A percentile compares a stretch with the other conserved stretches of the same genome.
Evolutionary conservation across 1,284 basidiomycete genomes (phyloP).

Genomic region (Crucibulum cyathiforme): DNA sequence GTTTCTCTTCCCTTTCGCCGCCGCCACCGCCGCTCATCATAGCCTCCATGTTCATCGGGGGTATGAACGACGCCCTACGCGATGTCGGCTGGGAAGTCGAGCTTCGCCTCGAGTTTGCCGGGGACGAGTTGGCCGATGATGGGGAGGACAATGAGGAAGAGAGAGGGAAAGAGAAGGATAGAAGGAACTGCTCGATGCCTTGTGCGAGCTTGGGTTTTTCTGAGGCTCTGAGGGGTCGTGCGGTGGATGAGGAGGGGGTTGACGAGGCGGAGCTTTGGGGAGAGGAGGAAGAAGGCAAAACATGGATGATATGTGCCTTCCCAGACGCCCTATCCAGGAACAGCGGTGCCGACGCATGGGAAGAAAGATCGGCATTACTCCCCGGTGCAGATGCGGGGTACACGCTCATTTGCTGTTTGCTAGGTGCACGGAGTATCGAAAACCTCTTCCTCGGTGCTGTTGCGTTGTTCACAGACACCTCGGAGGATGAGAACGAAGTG

Average conservation of each 20-base stretch:
- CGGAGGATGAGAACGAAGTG: not conserved
- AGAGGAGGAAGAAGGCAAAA: slow-evolving; percentile 20
- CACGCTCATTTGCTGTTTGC: no score
- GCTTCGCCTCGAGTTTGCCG: not conserved
- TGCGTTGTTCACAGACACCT: not conserved
- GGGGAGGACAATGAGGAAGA: slow-evolving; percentile 1
- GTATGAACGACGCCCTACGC: no score
- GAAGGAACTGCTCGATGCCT: slow-evolving; percentile 41
- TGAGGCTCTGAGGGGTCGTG: not conserved
- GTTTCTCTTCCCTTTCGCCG: no score
- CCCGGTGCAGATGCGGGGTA: not conserved
- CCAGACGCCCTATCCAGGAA: not conserved
- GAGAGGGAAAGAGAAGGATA: slow-evolving; percentile 36
- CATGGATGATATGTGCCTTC: slow-evolving; percentile 29
- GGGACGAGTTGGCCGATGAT: slow-evolving; percentile 2
- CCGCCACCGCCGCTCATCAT: no score
- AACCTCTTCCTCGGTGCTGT: not conserved
- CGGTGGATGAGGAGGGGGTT: not conserved
- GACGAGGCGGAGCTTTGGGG: not conserved
- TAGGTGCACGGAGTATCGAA: not conserved
- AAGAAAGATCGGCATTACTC: not conserved
- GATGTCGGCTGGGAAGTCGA: no score
- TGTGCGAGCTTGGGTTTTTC: slow-evolving; percentile 37
- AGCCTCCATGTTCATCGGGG: no score
- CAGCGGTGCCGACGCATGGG: not conserved